Percentiles rank a stretch among this genome's conserved stretches.
These are phyloP conservation scores for Acanthamoeba rhysodes DNA, from an alignment of 208 protist species.

Conservation along the genomic window DNA sequence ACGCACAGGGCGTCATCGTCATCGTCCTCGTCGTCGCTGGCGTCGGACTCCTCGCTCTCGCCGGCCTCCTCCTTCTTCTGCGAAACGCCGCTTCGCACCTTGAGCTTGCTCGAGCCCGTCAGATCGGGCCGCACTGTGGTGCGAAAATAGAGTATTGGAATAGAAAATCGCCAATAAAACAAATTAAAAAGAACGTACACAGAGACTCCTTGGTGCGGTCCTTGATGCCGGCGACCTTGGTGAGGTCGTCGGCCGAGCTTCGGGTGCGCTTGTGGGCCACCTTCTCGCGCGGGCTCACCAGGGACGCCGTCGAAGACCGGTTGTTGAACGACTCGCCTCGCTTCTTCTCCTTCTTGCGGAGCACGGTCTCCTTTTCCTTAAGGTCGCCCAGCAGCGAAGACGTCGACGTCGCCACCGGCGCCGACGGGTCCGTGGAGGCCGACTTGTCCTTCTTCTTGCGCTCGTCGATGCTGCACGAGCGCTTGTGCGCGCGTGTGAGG, in stretches of 20 bases:
- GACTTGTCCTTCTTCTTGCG: slow-evolving; percentile 18
- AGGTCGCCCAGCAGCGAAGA: background rate
- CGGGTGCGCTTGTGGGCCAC: slow-evolving; percentile 21
- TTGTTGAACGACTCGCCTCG: slow-evolving; percentile 46
- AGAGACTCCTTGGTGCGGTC: slow-evolving; percentile 47
- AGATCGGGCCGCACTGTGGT: background rate
- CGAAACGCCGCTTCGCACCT: background rate
- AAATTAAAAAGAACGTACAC: background rate
- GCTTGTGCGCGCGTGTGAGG: slow-evolving; percentile 25
- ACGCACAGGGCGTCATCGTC: background rate
- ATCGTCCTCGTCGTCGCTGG: slow-evolving; percentile 44
- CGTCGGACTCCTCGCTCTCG: slow-evolving; percentile 7
- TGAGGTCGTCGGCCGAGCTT: slow-evolving; percentile 45
- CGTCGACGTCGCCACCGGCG: background rate
- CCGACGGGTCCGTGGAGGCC: background rate
- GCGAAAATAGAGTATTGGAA: background rate
- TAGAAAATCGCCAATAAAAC: background rate
- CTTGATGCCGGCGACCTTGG: background rate
- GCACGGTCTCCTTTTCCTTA: background rate
- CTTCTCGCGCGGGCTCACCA: slow-evolving; percentile 8
- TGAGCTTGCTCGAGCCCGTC: background rate
- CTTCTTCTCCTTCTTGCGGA: slow-evolving; percentile 52
- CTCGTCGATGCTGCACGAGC: slow-evolving; percentile 45
- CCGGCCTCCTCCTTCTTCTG: background rate
- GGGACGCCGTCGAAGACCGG: background rate